phyloP scores from a whole-genome alignment of 352 stramenopile species.

The Peronospora farinosa region DNA sequence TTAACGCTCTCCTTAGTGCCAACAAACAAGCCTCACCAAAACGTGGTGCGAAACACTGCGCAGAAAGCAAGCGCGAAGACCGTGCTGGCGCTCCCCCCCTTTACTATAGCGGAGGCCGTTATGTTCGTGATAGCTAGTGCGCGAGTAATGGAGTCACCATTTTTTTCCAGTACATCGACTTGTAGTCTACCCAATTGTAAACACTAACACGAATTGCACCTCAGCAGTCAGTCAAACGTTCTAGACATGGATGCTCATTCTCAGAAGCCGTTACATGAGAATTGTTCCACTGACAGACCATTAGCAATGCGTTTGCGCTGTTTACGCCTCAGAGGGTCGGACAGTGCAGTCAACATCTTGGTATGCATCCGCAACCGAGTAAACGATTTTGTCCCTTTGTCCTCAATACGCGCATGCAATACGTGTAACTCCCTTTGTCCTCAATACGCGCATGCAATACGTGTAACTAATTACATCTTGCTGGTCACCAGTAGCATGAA shows the following conservation, averaged over 20 bases:
- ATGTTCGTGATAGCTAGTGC: constrained; percentile 17
- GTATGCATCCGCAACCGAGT: constrained; percentile 2
- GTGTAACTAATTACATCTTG: not conserved
- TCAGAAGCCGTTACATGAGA: constrained; percentile 11
- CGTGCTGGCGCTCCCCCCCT: not conserved
- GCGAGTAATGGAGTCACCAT: constrained; percentile 24
- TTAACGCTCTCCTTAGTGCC: not conserved
- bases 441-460: too few relatives aligned
- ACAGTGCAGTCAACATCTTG: constrained; percentile 8
- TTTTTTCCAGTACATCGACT: constrained; percentile 10
- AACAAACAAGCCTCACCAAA: constrained; percentile 1
- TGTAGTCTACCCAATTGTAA: constrained; percentile 11
- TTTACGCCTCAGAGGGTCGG: constrained; percentile 1
- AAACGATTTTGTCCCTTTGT: not conserved
- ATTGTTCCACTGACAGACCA: constrained; percentile 18
- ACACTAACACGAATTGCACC: constrained; percentile 23
- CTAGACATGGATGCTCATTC: constrained; percentile 19
- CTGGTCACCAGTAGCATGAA: not conserved
- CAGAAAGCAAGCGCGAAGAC: constrained; percentile 1
- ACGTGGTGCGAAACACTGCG: constrained; percentile 1
- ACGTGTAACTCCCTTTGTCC: too few relatives aligned
- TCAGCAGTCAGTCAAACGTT: constrained; percentile 4
- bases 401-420: too few relatives aligned
- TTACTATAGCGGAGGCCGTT: constrained; percentile 9
- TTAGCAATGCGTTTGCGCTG: constrained; percentile 3